A percentile compares a stretch with the other conserved stretches of the same genome.
Evolutionary conservation across 129 eudicot species (phyloP).

Genomic region (Centaurea solstitialis): DNA sequence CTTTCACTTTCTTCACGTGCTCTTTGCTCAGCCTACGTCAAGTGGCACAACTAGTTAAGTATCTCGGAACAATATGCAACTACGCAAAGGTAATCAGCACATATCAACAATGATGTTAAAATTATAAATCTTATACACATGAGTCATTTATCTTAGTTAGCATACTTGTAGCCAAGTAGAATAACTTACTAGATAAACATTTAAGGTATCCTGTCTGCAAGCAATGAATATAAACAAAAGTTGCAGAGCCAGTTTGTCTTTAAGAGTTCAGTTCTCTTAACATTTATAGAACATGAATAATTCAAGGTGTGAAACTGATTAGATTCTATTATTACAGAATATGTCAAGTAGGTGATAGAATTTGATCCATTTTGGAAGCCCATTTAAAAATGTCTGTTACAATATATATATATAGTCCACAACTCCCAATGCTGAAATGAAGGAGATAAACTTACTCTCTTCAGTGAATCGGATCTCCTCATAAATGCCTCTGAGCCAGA

Average conservation of each 20-base stretch:
- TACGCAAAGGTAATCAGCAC: not conserved
- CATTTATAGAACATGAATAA: too few species aligned
- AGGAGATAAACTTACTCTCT: conserved; percentile 52
- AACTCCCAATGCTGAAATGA: not conserved
- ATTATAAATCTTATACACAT: not conserved
- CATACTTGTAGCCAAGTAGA: not conserved
- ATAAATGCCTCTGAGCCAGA: conserved; percentile 89
- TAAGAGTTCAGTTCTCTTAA: too few species aligned
- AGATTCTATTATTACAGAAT: not conserved
- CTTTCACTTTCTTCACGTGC: conserved; percentile 98
- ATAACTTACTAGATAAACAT: not conserved
- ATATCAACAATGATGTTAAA: not conserved
- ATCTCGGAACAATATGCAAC: not conserved
- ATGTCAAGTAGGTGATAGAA: not conserved
- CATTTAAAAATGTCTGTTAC: not conserved
- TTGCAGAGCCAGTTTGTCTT: too few species aligned
- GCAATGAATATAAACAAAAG: too few species aligned
- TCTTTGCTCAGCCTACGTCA: conserved; percentile 78
- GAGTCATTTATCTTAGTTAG: not conserved
- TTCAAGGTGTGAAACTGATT: not conserved
- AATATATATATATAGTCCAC: too few species aligned
- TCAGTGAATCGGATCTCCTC: conserved; percentile 89
- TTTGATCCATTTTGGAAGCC: not conserved
- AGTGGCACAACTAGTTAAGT: conserved; percentile 4
- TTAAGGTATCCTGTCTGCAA: too few species aligned